Percentiles rank a stretch among this genome's conserved stretches.
Conservation (phyloP, 202 grass and related monocot species). For the Setaria viridis region DNA sequence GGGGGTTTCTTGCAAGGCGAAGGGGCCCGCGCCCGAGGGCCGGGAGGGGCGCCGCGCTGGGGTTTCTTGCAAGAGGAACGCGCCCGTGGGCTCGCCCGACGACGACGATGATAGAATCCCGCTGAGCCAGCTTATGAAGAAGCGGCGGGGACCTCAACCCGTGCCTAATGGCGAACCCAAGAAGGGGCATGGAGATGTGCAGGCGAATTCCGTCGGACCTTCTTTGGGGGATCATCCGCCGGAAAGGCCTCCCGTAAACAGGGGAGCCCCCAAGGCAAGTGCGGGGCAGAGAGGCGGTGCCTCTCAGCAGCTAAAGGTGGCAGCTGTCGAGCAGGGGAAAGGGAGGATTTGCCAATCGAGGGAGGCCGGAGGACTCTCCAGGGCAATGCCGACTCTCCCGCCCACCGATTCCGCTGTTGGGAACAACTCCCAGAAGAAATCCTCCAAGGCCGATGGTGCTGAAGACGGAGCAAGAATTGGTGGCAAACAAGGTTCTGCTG, state of each 20-base stretch:
- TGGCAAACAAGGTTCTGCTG: background rate
- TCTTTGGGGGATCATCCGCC: constrained; percentile 24
- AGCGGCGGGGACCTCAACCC: background rate
- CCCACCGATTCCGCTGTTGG: background rate
- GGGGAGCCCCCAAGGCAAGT: background rate
- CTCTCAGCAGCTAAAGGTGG: background rate
- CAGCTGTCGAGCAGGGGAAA: background rate
- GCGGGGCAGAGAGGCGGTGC: background rate
- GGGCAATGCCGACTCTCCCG: background rate
- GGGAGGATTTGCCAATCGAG: background rate
- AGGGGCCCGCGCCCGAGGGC: background rate
- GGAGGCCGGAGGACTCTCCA: constrained; percentile 13
- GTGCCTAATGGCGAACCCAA: constrained; percentile 16
- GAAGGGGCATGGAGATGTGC: background rate
- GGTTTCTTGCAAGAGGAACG: constrained; percentile 7
- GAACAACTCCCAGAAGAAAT: background rate
- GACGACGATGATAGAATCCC: background rate
- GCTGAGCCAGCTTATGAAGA: constrained; percentile 40
- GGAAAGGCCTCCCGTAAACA: background rate
- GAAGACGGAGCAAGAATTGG: background rate
- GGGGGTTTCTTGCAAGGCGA: constrained; percentile 8
- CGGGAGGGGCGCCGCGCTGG: background rate
- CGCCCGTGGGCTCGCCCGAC: background rate
- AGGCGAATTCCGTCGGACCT: background rate
- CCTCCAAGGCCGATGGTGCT: background rate